Evolutionary conservation across 73 alveolate species (phyloP).

Genomic region (Blepharisma japonicum): DNA sequence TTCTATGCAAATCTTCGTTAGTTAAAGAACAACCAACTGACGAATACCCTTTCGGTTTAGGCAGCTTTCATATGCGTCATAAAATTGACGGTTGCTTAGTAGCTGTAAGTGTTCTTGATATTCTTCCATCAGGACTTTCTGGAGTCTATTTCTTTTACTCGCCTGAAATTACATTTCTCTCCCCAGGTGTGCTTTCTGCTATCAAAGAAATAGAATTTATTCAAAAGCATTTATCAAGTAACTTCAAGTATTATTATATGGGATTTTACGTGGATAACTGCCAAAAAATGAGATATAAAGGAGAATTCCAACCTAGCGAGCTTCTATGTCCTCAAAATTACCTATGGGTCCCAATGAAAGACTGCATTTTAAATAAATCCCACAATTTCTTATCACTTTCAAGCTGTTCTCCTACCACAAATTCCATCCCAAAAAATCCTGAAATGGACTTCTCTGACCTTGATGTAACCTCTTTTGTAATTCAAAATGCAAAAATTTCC

Average conservation of each 20-base stretch:
- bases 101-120: slow-evolving; percentile 87
- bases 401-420: too few relatives aligned
- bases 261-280: slow-evolving; percentile 69
- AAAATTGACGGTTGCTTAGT: slow-evolving; percentile 83
- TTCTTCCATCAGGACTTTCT: slow-evolving; percentile 60
- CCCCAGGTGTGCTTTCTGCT: slow-evolving; percentile 83
- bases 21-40: slow-evolving; percentile 44
- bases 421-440: too few relatives aligned
- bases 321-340: slow-evolving; percentile 70
- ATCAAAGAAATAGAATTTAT: slow-evolving; percentile 86
- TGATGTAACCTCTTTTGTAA: too few relatives aligned
- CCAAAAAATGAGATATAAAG: slow-evolving; percentile 69
- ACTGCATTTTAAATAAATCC: slow-evolving; percentile 30
- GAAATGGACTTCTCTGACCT: too few relatives aligned
- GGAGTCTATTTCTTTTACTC: slow-evolving; percentile 85
- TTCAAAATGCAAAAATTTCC: too few relatives aligned
- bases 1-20: slow-evolving; percentile 48
- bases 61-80: slow-evolving; percentile 87
- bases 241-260: slow-evolving; percentile 70
- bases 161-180: slow-evolving; percentile 80
- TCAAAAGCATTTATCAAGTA: slow-evolving; percentile 46
- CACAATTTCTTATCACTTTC: background rate
- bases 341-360: slow-evolving; percentile 58
- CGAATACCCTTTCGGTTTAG: slow-evolving; percentile 63
- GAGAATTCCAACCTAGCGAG: slow-evolving; percentile 66